phyloP scores from a whole-genome alignment of 768 basidiomycete genomes.

The Tubosaeta sp. region DNA sequence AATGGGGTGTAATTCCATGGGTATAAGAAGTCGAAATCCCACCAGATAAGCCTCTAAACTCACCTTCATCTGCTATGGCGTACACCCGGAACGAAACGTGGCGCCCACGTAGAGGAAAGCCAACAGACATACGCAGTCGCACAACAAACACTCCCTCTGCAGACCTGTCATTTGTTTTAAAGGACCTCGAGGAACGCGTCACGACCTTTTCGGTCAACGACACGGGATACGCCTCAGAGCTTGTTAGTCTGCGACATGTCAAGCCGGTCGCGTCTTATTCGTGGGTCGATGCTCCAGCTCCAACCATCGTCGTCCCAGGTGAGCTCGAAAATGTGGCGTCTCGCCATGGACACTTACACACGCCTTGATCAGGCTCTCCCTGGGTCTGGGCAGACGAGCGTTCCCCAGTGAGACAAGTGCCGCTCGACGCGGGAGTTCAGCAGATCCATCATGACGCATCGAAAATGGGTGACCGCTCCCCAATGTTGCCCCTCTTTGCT shows the following conservation, averaged over 20 bases:
- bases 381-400: slow-evolving; percentile 49
- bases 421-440: slow-evolving; percentile 46
- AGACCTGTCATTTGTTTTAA: slow-evolving; percentile 14
- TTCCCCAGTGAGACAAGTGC: slow-evolving; percentile 50
- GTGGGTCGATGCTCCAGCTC: slow-evolving; percentile 40
- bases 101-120: slow-evolving; percentile 16
- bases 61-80: slow-evolving; percentile 6
- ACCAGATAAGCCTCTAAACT: neutral
- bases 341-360: neutral
- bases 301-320: slow-evolving; percentile 55
- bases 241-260: slow-evolving; percentile 36
- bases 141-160: neutral
- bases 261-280: slow-evolving; percentile 49
- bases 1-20: neutral
- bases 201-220: slow-evolving; percentile 14
- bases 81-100: slow-evolving; percentile 5
- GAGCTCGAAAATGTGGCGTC: slow-evolving; percentile 3
- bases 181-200: slow-evolving; percentile 18
- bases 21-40: neutral
- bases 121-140: neutral
- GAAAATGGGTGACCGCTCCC: slow-evolving; percentile 33
- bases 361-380: slow-evolving; percentile 50
- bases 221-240: slow-evolving; percentile 11
- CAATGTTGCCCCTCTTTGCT: slow-evolving; percentile 53
- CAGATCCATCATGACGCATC: slow-evolving; percentile 59